Conservation (phyloP, 306 rosid species). For the Spatholobus suberectus region DNA sequence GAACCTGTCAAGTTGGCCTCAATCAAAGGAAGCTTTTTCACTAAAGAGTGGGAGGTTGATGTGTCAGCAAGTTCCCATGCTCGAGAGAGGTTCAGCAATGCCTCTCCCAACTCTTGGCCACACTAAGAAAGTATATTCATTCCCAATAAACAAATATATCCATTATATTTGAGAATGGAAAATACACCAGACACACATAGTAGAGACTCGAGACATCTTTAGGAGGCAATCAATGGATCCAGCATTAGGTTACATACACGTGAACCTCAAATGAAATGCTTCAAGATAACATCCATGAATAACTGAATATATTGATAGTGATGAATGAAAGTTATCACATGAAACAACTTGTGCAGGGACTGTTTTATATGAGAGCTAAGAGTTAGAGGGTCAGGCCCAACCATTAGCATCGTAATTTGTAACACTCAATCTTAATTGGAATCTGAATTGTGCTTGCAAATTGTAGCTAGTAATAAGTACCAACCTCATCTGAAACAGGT, state of each 20-base stretch:
- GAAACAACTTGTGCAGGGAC: too few species aligned
- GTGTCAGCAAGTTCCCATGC: slow-evolving; percentile 94
- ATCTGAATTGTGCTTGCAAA: slow-evolving; percentile 7
- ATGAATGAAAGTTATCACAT: background rate
- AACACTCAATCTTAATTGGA: background rate
- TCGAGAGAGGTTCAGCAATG: slow-evolving; percentile 77
- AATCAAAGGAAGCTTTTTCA: slow-evolving; percentile 67
- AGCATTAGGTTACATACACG: background rate
- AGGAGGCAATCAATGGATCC: slow-evolving; percentile 3
- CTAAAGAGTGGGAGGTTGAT: slow-evolving; percentile 69
- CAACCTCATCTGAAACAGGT: slow-evolving; percentile 75
- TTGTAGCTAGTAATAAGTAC: slow-evolving; percentile 27
- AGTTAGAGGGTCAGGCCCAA: background rate
- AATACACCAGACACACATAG: background rate
- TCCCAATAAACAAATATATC: slow-evolving; percentile 25
- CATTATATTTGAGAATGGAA: slow-evolving; percentile 2
- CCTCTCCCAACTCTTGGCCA: slow-evolving; percentile 87
- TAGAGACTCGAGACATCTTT: slow-evolving; percentile 8
- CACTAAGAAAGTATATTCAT: slow-evolving; percentile 56
- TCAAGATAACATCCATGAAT: background rate
- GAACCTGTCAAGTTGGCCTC: slow-evolving; percentile 61
- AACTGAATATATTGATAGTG: background rate
- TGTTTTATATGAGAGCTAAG: too few species aligned
- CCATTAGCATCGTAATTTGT: background rate
- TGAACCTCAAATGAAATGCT: background rate